phyloP scores from a whole-genome alignment of 441 rosid species.

The Monsonia emarginata region DNA sequence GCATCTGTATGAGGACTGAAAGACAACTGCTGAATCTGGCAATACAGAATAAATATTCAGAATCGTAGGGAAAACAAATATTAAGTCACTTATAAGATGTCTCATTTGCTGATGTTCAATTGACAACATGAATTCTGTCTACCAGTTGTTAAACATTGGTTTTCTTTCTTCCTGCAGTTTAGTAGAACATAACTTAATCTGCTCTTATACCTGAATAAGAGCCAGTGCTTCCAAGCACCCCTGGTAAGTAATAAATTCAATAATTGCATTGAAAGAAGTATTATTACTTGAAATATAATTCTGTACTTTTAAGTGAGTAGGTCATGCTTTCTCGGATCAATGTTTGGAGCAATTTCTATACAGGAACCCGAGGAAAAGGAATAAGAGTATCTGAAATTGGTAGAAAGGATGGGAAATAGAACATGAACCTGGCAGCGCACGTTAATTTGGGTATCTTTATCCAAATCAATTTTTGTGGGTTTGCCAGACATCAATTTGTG shows the following conservation, averaged over 20 bases:
- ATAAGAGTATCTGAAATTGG: background rate
- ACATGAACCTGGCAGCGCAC: conserved; percentile 74
- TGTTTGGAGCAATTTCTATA: background rate
- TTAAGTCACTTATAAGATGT: no score
- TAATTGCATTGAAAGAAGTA: background rate
- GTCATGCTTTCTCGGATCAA: background rate
- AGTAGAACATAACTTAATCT: background rate
- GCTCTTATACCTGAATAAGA: background rate
- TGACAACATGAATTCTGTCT: background rate
- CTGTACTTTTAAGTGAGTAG: background rate
- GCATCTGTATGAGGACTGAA: conserved; percentile 93
- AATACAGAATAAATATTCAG: conserved; percentile 10
- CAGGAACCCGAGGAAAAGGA: background rate
- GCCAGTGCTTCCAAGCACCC: background rate
- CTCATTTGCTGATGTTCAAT: background rate
- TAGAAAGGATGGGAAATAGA: conserved; percentile 9
- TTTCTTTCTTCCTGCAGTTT: background rate
- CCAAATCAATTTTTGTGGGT: conserved; percentile 66
- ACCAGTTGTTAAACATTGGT: background rate
- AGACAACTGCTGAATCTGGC: conserved; percentile 81
- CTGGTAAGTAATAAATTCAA: background rate
- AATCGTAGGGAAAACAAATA: background rate
- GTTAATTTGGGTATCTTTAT: conserved; percentile 68
- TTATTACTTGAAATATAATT: background rate
- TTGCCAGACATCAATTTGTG: conserved; percentile 83